Conservation (phyloP, 139 green algal genomes). For the Micractinium sp. region DNA sequence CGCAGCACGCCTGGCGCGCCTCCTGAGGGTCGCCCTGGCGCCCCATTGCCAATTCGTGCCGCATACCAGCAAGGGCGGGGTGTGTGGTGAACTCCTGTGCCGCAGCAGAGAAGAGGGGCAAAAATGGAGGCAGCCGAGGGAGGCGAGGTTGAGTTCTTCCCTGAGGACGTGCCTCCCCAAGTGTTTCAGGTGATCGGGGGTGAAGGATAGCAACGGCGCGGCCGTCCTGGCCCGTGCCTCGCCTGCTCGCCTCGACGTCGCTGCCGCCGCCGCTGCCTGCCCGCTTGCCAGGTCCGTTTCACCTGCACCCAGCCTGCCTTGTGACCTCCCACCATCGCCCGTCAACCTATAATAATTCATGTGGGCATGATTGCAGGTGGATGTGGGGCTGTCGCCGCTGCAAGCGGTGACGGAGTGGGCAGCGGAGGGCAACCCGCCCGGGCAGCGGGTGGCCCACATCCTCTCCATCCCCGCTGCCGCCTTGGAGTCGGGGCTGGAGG, state of each 20-base stretch:
- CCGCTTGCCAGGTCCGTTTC: not conserved
- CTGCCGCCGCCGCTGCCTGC: not conserved
- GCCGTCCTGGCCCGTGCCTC: too few relatives aligned
- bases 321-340: not conserved
- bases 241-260: not conserved
- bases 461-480: conserved; percentile 34
- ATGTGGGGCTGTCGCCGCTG: conserved; percentile 4
- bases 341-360: too few relatives aligned
- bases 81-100: too few relatives aligned
- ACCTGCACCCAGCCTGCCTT: not conserved
- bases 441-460: conserved; percentile 34
- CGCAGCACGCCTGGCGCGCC: too few relatives aligned
- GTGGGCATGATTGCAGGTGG: conserved; percentile 10
- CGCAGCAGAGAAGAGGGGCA: too few relatives aligned
- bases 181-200: not conserved
- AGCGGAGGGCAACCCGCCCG: conserved; percentile 11
- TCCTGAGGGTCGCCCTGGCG: too few relatives aligned
- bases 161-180: not conserved
- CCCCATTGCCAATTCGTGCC: too few relatives aligned
- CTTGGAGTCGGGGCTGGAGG: not conserved
- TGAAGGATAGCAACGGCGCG: not conserved
- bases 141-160: not conserved
- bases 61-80: too few relatives aligned
- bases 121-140: not conserved
- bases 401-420: conserved; percentile 8